These are phyloP conservation scores for Nicotiana knightiana DNA, from an alignment of 257 asterid genomes.

Conservation along the genomic window DNA sequence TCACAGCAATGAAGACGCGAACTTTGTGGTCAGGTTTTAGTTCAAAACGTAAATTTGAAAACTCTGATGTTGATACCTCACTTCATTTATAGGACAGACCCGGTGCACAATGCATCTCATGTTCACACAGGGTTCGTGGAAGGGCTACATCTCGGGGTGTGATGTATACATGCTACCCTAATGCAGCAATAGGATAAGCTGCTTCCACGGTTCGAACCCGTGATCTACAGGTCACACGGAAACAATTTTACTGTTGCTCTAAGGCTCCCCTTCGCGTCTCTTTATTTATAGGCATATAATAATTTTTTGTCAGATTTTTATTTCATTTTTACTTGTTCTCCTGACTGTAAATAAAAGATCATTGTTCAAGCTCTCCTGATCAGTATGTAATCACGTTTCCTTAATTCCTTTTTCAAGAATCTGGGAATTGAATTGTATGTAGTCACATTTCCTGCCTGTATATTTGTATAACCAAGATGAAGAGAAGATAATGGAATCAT, in stretches of 20 bases:
- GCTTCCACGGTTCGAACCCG: no score
- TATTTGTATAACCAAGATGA: no score
- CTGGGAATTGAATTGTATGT: not conserved
- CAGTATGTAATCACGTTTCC: not conserved
- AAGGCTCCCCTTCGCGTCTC: not conserved
- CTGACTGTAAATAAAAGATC: not conserved
- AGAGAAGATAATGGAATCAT: no score
- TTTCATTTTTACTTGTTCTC: not conserved
- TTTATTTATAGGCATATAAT: slow-evolving; percentile 1
- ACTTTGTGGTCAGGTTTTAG: not conserved
- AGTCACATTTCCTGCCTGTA: not conserved
- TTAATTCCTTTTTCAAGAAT: not conserved
- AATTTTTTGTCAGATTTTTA: not conserved
- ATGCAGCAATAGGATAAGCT: no score
- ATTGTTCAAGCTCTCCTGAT: not conserved
- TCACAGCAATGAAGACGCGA: not conserved
- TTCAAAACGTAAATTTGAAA: not conserved
- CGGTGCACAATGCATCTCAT: no score
- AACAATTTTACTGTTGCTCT: no score
- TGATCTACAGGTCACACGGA: no score
- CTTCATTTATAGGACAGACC: not conserved
- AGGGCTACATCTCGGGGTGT: no score
- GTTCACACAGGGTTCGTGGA: no score
- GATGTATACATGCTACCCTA: no score
- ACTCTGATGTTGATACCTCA: slow-evolving; percentile 14